Base-by-base conservation (phyloP, 2,329 filamentous ascomycete genomes). In the Colletotrichum neosansevieriae region DNA sequence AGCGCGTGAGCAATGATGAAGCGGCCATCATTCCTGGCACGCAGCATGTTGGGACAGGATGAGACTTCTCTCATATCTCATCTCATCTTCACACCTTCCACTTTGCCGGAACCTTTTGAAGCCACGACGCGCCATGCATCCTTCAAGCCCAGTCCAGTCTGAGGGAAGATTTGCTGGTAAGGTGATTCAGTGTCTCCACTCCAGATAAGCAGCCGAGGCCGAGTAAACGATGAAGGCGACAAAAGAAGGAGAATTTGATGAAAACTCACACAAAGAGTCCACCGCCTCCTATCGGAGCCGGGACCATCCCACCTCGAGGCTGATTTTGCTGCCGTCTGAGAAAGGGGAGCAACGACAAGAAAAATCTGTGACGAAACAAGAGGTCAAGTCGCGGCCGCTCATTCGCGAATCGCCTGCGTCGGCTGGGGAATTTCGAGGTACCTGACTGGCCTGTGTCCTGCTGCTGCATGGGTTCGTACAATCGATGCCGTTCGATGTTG, bases 301-400 rank as follows among this genome's bases (percentile, higher is more conserved):
- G 61, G 40, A 7, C 64, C 51, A 67, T 68, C 45, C 60, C 53
- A 47, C 38, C 53, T 6, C 15, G 40, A 15, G 15, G 34, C 36
- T 38, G 57, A 38, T 21, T 17, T 51, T 32, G 50, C 53, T 44
- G 24, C 40, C 40, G 65, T 68, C 60, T 49, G 32, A 29, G 29
- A 29, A 65, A 65, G 38, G 17, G 36, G 56, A 7, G 7, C 62
- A 38, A 49, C 40, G 2, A 19, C 17, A 38, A 34, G 45, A 64
- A 58, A 64, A 54, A 60, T n/a, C 66, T 56, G 66, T 69, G 66
- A 69, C 61, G 66, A 69, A 69, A 69, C 66, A 56, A 60, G 66
- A 69, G 66, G 66, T 66, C 61, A 69, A 66, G 66, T 47, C 54
- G 47, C 62, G 47, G 49, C 40, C 56, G 54, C 54, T 51, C 47